Conservation (phyloP, 345 rosid species). For the Pelargonium nanum region DNA sequence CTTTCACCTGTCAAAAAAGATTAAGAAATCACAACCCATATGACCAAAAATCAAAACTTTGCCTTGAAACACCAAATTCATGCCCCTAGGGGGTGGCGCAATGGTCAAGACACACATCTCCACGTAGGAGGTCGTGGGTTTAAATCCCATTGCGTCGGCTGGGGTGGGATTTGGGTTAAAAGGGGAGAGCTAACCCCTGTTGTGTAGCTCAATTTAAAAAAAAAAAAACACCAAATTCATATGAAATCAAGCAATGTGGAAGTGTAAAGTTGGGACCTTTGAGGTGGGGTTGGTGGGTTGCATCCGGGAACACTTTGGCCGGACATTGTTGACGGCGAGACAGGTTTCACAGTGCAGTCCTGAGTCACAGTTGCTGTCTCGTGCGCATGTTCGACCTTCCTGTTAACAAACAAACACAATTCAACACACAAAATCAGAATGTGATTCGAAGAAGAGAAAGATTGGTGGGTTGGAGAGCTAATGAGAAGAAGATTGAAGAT, state of each 20-base stretch:
- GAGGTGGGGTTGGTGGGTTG: slow-evolving; percentile 52
- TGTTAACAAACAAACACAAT: slow-evolving; percentile 8
- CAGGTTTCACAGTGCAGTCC: slow-evolving; percentile 73
- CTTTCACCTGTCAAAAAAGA: slow-evolving; percentile 32
- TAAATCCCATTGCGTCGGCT: too few relatives aligned
- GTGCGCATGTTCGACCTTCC: slow-evolving; percentile 73
- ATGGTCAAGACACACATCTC: too few relatives aligned
- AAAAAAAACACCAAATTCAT: not conserved
- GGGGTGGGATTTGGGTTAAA: too few relatives aligned
- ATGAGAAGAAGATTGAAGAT: not conserved
- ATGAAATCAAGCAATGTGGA: not conserved
- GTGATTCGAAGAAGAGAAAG: not conserved
- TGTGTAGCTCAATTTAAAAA: too few relatives aligned
- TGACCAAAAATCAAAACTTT: not conserved
- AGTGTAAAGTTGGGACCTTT: slow-evolving; percentile 23
- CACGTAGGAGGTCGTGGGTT: too few relatives aligned
- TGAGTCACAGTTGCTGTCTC: slow-evolving; percentile 37
- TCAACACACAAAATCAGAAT: not conserved
- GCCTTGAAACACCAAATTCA: not conserved
- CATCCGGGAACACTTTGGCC: slow-evolving; percentile 64
- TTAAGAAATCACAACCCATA: not conserved
- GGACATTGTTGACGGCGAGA: slow-evolving; percentile 43
- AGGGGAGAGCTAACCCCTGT: too few relatives aligned
- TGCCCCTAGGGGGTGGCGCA: too few relatives aligned
- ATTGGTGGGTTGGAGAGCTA: not conserved